Evolutionary conservation across 177 flowering plant species (phyloP), one percentile per base, ranked within the genome.

Genomic region (Vitis hybrid): DNA sequence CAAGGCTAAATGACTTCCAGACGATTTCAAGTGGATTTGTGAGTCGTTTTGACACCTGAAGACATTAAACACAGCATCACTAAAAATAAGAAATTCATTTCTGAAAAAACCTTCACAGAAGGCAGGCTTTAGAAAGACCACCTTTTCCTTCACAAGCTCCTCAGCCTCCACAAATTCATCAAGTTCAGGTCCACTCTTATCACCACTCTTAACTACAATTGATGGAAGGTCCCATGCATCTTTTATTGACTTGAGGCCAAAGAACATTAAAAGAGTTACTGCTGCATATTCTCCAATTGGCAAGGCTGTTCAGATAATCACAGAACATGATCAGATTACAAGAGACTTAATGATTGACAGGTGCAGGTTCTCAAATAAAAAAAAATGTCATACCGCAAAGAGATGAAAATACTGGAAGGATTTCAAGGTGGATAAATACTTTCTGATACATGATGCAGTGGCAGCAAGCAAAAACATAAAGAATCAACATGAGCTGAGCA

Each of bases 201-300:
- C 83, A 69, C 79, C 83, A 65, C 69, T 72, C 75, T 88, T 80
- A 16, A 18, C 80, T 13, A 16, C 82, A 55, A 70, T 67, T 39
- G 94, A 81, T 61, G 99, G 98, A 74, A 93, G 90, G 62, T 90
- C 91, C 99, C 99, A 95, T 62, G 99, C 97, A 83, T 91, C 93
- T 80, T 93, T 95, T 71, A 95, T 88, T 31, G 99, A 82, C 74
- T 87, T 95, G 26, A 93, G 83, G 34, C 99, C 98, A 71, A 95
- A 95, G 78, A 95, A 93, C 85, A 90, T 59, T 34, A 95, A 81
- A 76, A 95, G 97, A 60, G 97, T 77, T 34, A 95, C 87, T 15
- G 99, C 99, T 8, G 93, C 93, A 81, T 91, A 95, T 81, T 95
- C 99, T 84, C 99, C 99, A 68, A 95, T 80, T 34, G 99, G 99